Evolutionary conservation across 768 basidiomycete species (phyloP).

Genomic region (Cystofilobasidium bisporidii): DNA sequence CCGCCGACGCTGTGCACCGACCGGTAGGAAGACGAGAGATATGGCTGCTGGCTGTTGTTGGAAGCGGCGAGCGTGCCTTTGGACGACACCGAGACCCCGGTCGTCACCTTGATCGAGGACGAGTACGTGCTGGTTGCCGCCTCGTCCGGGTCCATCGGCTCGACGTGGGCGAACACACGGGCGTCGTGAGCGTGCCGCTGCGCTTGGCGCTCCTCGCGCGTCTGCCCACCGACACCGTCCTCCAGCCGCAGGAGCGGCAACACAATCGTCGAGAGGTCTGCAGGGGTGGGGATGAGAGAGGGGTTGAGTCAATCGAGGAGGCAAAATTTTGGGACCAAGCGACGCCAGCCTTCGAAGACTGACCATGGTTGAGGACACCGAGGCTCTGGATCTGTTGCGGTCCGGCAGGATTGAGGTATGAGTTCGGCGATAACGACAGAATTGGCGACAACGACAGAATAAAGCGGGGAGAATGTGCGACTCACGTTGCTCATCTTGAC

Average conservation of each 20-base stretch:
- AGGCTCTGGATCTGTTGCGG: constrained; percentile 15
- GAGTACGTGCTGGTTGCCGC: constrained; percentile 6
- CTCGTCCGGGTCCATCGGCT: neutral
- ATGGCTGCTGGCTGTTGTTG: neutral
- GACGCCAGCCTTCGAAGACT: no score
- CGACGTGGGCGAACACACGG: neutral
- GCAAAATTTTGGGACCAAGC: no score
- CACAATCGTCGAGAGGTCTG: constrained; percentile 24
- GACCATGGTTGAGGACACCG: constrained; percentile 27
- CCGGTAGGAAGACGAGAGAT: constrained; percentile 12
- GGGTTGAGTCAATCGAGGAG: no score
- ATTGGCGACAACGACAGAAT: neutral
- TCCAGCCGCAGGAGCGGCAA: constrained; percentile 10
- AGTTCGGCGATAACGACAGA: neutral
- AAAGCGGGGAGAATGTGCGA: neutral
- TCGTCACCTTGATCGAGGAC: neutral
- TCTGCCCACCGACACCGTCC: neutral
- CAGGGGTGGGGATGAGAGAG: no score
- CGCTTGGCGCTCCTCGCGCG: neutral
- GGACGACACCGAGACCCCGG: constrained; percentile 6
- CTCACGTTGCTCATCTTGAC: constrained; percentile 25
- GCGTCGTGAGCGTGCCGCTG: neutral
- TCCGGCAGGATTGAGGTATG: neutral
- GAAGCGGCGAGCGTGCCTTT: neutral
- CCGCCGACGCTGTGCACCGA: neutral